Percentiles rank a stretch among this genome's conserved stretches.
Conservation (phyloP, 2,329 filamentous ascomycete genomes). For the Phialophora tarda region DNA sequence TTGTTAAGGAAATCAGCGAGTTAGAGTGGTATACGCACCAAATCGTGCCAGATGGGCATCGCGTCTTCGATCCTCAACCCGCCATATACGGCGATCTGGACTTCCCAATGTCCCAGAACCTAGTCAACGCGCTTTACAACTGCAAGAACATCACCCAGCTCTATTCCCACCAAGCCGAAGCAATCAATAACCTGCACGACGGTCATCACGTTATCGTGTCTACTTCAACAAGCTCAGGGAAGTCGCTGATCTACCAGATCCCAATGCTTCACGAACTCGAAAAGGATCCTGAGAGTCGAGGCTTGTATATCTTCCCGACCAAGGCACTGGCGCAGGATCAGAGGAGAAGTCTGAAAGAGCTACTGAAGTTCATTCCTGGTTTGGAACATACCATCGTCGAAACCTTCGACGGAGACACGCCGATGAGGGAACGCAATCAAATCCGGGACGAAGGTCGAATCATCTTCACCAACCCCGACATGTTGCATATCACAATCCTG, state of each 20-base stretch:
- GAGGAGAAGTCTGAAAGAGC: slow-evolving; percentile 81
- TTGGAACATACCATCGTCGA: slow-evolving; percentile 80
- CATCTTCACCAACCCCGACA: slow-evolving; percentile 97
- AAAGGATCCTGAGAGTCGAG: slow-evolving; percentile 73
- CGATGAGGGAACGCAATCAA: slow-evolving; percentile 74
- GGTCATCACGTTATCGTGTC: slow-evolving; percentile 89
- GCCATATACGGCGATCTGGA: slow-evolving; percentile 81
- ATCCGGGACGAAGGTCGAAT: slow-evolving; percentile 89
- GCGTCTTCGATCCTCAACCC: slow-evolving; percentile 85
- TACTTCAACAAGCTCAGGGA: slow-evolving; percentile 94
- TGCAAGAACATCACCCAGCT: slow-evolving; percentile 82
- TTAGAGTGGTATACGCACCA: slow-evolving; percentile 89
- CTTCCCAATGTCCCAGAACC: slow-evolving; percentile 83
- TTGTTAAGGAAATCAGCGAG: slow-evolving; percentile 80
- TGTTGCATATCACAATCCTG: slow-evolving; percentile 92
- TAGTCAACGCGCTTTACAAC: slow-evolving; percentile 97
- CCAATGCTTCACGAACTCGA: slow-evolving; percentile 89
- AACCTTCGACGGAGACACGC: slow-evolving; percentile 94
- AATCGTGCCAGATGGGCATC: slow-evolving; percentile 90
- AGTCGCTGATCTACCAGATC: slow-evolving; percentile 96
- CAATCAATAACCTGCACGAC: slow-evolving; percentile 83
- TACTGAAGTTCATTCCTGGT: slow-evolving; percentile 78
- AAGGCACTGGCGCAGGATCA: slow-evolving; percentile 97
- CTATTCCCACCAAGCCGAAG: slow-evolving; percentile 91
- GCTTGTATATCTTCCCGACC: slow-evolving; percentile 98